Evolutionary conservation across 2,329 filamentous ascomycete species (phyloP).

Genomic region (Talaromyces verruculosus): DNA sequence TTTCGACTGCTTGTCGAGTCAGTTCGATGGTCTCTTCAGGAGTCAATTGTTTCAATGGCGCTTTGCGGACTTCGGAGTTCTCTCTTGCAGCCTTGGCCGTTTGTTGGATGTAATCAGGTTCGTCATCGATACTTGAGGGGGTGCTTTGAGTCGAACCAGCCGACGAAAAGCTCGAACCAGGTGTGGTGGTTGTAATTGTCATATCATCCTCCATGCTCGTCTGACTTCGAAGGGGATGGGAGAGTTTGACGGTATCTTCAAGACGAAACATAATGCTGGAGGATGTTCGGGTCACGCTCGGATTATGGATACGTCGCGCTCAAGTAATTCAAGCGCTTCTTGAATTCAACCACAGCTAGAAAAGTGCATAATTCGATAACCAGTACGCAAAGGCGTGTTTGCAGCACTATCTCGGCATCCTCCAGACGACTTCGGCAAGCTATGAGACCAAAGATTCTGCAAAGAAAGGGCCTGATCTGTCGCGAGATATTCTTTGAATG

Average conservation of each 20-base stretch:
- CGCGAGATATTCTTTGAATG: not conserved
- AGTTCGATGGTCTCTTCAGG: constrained; percentile 49
- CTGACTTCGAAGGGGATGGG: constrained; percentile 34
- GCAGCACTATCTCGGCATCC: constrained; percentile 8
- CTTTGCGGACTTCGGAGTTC: constrained; percentile 26
- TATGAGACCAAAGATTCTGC: not conserved
- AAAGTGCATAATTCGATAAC: not conserved
- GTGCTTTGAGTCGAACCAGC: constrained; percentile 29
- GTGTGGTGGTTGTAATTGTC: constrained; percentile 27
- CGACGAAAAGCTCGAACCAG: constrained; percentile 32
- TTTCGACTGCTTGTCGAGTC: constrained; percentile 47
- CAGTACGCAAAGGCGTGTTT: constrained; percentile 7
- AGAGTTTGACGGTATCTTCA: constrained; percentile 39
- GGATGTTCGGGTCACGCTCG: constrained; percentile 23
- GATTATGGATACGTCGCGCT: not conserved
- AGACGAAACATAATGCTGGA: constrained; percentile 39
- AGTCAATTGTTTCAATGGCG: constrained; percentile 32
- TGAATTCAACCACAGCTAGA: not conserved
- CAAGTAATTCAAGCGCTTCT: constrained; percentile 2
- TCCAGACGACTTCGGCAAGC: not conserved
- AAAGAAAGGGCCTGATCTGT: not conserved
- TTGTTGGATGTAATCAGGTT: constrained; percentile 23
- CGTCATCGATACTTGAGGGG: constrained; percentile 32
- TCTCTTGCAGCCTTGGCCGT: constrained; percentile 27
- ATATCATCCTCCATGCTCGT: constrained; percentile 33